phyloP scores from a whole-genome alignment of 179 eudicot genomes.

The Beta lomatogona region DNA sequence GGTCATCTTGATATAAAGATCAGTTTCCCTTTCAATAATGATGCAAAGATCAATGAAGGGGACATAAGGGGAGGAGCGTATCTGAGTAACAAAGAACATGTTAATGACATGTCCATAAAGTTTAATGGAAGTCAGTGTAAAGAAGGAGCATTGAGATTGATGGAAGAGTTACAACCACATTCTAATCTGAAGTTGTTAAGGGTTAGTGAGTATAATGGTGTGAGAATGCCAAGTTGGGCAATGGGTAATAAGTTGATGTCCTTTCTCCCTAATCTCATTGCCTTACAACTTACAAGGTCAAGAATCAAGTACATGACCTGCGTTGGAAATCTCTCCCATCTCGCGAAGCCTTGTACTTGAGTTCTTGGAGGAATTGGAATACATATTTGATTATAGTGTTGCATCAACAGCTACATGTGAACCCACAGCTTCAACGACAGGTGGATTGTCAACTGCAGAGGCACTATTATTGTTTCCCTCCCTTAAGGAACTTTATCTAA shows the following conservation, averaged over 20 bases:
- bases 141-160: too few relatives aligned
- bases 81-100: background rate
- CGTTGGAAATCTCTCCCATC: background rate
- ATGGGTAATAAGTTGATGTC: background rate
- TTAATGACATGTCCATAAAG: too few relatives aligned
- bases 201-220: background rate
- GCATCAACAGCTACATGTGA: background rate
- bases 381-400: background rate
- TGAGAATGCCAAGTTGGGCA: background rate
- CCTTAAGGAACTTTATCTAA: background rate
- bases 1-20: background rate
- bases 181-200: conserved; percentile 13
- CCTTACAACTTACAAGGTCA: background rate
- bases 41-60: background rate
- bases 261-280: conserved; percentile 2
- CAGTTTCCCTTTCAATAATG: background rate
- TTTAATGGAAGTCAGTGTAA: too few relatives aligned
- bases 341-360: background rate
- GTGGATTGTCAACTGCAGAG: too few relatives aligned
- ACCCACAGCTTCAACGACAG: too few relatives aligned
- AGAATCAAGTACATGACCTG: background rate
- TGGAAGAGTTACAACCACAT: conserved; percentile 12
- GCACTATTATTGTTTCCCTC: background rate
- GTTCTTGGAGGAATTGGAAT: background rate
- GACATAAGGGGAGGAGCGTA: background rate